Conservation (phyloP, 2,329 filamentous ascomycete species). For the Teratosphaeria zuluensis region DNA sequence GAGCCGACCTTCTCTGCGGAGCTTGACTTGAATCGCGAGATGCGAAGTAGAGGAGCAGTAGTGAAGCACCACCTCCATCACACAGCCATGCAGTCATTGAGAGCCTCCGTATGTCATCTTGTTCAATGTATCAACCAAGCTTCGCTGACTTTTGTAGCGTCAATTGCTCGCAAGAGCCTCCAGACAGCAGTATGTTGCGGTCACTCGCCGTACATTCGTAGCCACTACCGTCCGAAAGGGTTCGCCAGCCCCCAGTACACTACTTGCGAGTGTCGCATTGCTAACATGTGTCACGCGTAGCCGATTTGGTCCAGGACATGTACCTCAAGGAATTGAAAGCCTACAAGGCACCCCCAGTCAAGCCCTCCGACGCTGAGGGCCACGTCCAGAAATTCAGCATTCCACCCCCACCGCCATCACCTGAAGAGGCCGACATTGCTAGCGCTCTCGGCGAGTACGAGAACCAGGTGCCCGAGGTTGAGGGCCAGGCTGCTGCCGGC, state of each 20-base stretch:
- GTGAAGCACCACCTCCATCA: neutral
- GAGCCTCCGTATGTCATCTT: conserved; percentile 44
- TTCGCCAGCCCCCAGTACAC: conserved; percentile 10
- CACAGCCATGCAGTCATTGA: conserved; percentile 49
- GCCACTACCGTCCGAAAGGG: conserved; percentile 52
- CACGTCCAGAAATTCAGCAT: conserved; percentile 80
- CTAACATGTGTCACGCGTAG: conserved; percentile 37
- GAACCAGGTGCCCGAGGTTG: conserved; percentile 84
- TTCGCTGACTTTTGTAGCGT: conserved; percentile 38
- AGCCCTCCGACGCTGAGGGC: conserved; percentile 73
- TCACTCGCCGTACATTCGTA: conserved; percentile 54
- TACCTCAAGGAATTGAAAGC: conserved; percentile 93
- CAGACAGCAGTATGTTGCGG: conserved; percentile 45
- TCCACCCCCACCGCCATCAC: conserved; percentile 74
- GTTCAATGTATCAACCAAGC: neutral
- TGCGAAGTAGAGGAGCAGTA: neutral
- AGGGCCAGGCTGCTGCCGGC: conserved; percentile 66
- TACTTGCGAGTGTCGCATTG: neutral
- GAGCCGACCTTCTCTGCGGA: neutral
- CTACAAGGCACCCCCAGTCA: conserved; percentile 80
- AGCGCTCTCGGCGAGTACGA: conserved; percentile 91
- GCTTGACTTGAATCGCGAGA: neutral
- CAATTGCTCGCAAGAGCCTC: conserved; percentile 51
- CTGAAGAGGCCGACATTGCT: conserved; percentile 89
- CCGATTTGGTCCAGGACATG: conserved; percentile 94